Conservation (phyloP, 768 basidiomycete species). For the Kondoa subrosea region DNA sequence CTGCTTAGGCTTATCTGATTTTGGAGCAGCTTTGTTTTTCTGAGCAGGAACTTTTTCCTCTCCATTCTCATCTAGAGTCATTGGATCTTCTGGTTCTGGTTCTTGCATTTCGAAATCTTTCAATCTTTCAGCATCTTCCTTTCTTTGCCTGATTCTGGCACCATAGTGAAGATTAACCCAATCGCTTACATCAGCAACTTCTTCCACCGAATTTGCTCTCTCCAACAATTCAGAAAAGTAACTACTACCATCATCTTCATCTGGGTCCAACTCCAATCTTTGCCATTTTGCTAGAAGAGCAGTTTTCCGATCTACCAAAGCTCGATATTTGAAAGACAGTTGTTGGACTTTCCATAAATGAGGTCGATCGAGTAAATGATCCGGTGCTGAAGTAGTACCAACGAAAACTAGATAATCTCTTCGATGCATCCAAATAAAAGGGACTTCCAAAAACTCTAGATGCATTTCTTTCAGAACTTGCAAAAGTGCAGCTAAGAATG, state of each 20-base stretch:
- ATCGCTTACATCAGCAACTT: conserved; percentile 75
- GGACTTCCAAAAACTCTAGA: conserved; percentile 75
- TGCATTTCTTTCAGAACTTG: conserved; percentile 66
- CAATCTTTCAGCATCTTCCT: conserved; percentile 34
- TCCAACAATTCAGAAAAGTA: conserved; percentile 23
- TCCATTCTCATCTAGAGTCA: not conserved
- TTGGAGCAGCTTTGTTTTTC: not conserved
- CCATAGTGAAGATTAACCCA: conserved; percentile 79
- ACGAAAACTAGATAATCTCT: conserved; percentile 76
- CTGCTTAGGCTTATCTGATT: conserved; percentile 46
- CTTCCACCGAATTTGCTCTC: conserved; percentile 57
- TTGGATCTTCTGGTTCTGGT: conserved; percentile 33
- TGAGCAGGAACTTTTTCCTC: not conserved
- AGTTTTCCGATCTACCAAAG: conserved; percentile 56
- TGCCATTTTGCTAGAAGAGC: conserved; percentile 49
- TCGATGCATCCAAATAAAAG: conserved; percentile 85
- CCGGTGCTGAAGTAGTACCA: conserved; percentile 34
- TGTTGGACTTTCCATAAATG: conserved; percentile 83
- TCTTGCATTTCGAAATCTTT: conserved; percentile 42
- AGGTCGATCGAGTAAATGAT: conserved; percentile 49
- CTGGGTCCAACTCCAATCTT: not conserved
- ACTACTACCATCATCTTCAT: conserved; percentile 31
- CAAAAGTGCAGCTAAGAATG: conserved; percentile 51
- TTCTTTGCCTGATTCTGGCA: conserved; percentile 46
- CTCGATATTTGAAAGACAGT: conserved; percentile 79